Conservation (phyloP, 257 asterid species). For the Plantago major region DNA sequence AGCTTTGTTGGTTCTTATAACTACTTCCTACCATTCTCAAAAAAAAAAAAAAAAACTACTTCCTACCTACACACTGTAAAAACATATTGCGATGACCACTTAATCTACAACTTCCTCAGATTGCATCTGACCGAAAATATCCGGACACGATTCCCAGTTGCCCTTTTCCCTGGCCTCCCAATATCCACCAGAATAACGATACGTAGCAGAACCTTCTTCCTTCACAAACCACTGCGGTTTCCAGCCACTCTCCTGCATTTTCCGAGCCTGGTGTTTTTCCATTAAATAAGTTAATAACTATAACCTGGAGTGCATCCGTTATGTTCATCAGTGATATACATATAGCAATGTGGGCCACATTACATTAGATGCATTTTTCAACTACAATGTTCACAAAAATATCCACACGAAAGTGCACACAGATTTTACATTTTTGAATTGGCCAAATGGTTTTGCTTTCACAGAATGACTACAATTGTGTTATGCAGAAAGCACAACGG, state of each 20-base stretch:
- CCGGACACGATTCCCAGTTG: conserved; percentile 80
- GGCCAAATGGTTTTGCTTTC: too few relatives aligned
- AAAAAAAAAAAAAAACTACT: too few relatives aligned
- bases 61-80: conserved; percentile 20
- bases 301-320: not conserved
- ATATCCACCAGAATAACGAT: conserved; percentile 71
- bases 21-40: too few relatives aligned
- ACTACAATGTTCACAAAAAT: too few relatives aligned
- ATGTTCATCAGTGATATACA: too few relatives aligned
- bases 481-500: too few relatives aligned
- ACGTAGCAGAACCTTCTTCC: conserved; percentile 47
- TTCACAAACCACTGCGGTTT: conserved; percentile 76
- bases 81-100: conserved; percentile 3
- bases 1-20: conserved; percentile 11
- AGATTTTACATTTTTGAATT: too few relatives aligned
- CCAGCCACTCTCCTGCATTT: conserved; percentile 95
- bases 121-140: conserved; percentile 71
- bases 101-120: conserved; percentile 49
- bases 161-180: conserved; percentile 90
- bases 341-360: too few relatives aligned
- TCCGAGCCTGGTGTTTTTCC: conserved; percentile 54
- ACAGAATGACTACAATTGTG: too few relatives aligned
- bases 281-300: conserved; percentile 12
- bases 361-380: too few relatives aligned
- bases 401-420: too few relatives aligned